Conservation (phyloP, 2,329 filamentous ascomycete genomes). For the Monosporascus ibericus region DNA sequence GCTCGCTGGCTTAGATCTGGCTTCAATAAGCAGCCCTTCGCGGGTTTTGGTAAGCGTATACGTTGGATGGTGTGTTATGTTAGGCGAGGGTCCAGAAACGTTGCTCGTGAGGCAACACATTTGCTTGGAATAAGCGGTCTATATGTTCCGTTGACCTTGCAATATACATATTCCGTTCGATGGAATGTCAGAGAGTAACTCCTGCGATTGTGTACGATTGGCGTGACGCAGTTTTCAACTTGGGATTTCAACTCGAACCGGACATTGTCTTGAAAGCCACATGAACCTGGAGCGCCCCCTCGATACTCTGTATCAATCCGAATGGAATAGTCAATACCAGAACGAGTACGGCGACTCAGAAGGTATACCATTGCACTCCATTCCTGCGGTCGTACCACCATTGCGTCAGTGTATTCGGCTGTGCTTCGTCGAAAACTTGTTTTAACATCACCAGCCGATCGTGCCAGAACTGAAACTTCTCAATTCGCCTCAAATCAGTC, state of each 20-base stretch:
- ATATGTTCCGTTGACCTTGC: no score
- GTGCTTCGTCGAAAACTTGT: slow-evolving; percentile 33
- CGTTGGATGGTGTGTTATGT: no score
- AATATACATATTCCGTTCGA: no score
- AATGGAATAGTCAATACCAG: slow-evolving; percentile 31
- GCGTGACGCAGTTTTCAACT: neutral
- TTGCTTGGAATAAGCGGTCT: no score
- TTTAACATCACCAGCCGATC: slow-evolving; percentile 37
- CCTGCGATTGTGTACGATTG: no score
- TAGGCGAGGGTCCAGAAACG: no score
- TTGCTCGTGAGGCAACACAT: no score
- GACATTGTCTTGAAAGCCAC: neutral
- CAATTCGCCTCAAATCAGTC: slow-evolving; percentile 26
- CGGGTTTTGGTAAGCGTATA: no score
- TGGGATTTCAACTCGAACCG: neutral
- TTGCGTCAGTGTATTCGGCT: slow-evolving; percentile 27
- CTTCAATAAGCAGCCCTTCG: no score
- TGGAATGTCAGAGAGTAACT: no score
- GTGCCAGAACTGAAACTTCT: slow-evolving; percentile 33
- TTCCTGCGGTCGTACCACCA: slow-evolving; percentile 38
- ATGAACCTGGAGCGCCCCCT: slow-evolving; percentile 35
- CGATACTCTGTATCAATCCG: slow-evolving; percentile 33
- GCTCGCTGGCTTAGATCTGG: no score
- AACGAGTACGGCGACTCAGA: slow-evolving; percentile 39
- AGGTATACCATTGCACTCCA: slow-evolving; percentile 38